phyloP scores from a whole-genome alignment of 2,329 filamentous ascomycete species.

The Diaporthe citrichinensis region DNA sequence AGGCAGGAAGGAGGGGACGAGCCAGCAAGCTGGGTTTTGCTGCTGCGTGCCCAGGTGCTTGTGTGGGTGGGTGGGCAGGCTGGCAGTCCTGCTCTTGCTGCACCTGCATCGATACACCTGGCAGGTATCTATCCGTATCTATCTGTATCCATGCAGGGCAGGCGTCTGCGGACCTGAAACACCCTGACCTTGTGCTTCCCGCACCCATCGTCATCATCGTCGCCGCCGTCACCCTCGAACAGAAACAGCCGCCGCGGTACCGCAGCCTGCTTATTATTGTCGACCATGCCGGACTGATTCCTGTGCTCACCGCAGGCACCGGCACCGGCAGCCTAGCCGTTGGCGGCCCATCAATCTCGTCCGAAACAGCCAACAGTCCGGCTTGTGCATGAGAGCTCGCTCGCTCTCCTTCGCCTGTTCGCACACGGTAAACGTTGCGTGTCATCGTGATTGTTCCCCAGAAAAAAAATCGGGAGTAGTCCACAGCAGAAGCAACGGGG shows the following conservation, averaged over 20 bases:
- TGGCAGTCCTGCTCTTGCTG: not conserved
- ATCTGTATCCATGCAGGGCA: slow-evolving; percentile 17
- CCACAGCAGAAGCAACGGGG: slow-evolving; percentile 28
- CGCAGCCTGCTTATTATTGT: not conserved
- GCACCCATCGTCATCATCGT: slow-evolving; percentile 2
- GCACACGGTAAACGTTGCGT: slow-evolving; percentile 5
- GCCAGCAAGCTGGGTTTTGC: slow-evolving; percentile 28
- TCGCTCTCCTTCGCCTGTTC: not conserved
- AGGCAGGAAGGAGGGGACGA: slow-evolving; percentile 31
- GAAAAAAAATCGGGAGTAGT: slow-evolving; percentile 27
- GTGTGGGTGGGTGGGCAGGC: not conserved
- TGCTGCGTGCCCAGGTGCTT: not conserved
- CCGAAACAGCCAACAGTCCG: slow-evolving; percentile 9
- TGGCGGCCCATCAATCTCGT: slow-evolving; percentile 6
- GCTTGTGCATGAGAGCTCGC: not conserved
- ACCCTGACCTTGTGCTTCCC: slow-evolving; percentile 20
- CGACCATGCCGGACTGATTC: not conserved
- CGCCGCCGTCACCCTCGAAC: slow-evolving; percentile 2
- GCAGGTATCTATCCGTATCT: slow-evolving; percentile 2
- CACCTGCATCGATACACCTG: not conserved
- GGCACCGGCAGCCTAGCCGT: not conserved
- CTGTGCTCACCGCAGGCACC: not conserved
- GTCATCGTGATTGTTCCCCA: slow-evolving; percentile 19
- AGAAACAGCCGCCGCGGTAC: not conserved
- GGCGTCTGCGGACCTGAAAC: slow-evolving; percentile 29